These are phyloP conservation scores for Didymella glomerata DNA, from an alignment of 2,329 filamentous ascomycete genomes.

Conservation along the genomic window DNA sequence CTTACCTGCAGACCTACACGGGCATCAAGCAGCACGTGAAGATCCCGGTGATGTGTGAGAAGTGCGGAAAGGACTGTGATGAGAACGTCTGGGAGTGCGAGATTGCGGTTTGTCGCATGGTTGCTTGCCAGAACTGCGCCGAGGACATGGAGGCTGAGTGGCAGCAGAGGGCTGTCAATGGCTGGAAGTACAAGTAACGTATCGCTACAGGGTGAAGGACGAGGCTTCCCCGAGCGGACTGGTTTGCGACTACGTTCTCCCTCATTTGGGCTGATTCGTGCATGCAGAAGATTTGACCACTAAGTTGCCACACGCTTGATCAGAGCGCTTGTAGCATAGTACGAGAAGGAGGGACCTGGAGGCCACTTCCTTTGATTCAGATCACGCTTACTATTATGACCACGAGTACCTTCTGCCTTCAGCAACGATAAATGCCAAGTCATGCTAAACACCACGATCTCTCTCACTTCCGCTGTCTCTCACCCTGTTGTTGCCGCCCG, in stretches of 20 bases:
- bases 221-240: background rate
- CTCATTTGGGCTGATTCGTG: too few species aligned
- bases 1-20: constrained; percentile 23
- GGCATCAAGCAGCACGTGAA: constrained; percentile 29
- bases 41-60: constrained; percentile 32
- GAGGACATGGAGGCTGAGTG: constrained; percentile 31
- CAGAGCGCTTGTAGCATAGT: too few species aligned
- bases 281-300: too few species aligned
- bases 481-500: background rate
- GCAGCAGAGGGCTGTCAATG: constrained; percentile 21
- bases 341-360: too few species aligned
- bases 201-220: background rate
- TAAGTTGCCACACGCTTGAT: too few species aligned
- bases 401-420: background rate
- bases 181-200: constrained; percentile 18
- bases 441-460: too few species aligned
- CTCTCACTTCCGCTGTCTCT: background rate
- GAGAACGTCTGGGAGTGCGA: constrained; percentile 35
- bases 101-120: constrained; percentile 29
- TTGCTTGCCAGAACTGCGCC: constrained; percentile 31
- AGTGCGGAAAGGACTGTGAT: constrained; percentile 26
- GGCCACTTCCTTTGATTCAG: too few species aligned
- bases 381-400: background rate
- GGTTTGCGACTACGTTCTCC: too few species aligned
- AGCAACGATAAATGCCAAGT: background rate